Evolutionary conservation across 1,284 basidiomycete species (phyloP).

Genomic region (Tilletiopsis washingtonensis): DNA sequence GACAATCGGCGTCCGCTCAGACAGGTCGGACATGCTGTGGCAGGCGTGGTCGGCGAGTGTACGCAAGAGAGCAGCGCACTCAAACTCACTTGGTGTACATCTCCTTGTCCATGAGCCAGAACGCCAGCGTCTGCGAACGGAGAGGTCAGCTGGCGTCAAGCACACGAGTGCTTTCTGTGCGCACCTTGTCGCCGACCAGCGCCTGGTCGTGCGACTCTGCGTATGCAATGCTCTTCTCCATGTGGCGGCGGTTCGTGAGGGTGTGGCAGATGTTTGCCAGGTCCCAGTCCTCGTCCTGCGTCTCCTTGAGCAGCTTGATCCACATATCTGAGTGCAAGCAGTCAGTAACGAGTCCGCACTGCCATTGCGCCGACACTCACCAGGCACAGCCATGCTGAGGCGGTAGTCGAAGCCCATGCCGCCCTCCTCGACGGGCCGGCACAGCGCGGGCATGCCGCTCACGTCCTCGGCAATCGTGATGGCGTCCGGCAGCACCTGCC

Average conservation of each 20-base stretch:
- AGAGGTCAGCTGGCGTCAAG: background rate
- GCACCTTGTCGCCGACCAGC: slow-evolving; percentile 80
- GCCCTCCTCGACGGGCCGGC: slow-evolving; percentile 68
- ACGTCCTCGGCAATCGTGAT: slow-evolving; percentile 97
- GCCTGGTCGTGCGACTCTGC: slow-evolving; percentile 97
- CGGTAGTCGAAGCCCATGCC: slow-evolving; percentile 97
- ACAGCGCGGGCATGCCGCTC: slow-evolving; percentile 93
- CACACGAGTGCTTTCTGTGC: background rate
- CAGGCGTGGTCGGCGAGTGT: background rate
- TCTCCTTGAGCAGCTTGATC: slow-evolving; percentile 97
- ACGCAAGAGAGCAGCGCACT: background rate
- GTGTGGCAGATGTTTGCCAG: slow-evolving; percentile 80
- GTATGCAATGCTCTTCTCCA: slow-evolving; percentile 88
- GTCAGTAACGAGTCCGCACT: background rate
- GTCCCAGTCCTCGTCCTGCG: slow-evolving; percentile 78
- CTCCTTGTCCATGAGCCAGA: slow-evolving; percentile 99
- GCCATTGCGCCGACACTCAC: background rate
- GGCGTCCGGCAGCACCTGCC: slow-evolving; percentile 66
- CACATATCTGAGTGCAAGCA: slow-evolving; percentile 95
- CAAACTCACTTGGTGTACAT: slow-evolving; percentile 56
- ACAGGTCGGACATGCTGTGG: slow-evolving; percentile 87
- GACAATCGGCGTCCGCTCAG: slow-evolving; percentile 75
- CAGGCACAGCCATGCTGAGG: slow-evolving; percentile 88
- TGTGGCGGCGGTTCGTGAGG: slow-evolving; percentile 76
- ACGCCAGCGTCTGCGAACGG: slow-evolving; percentile 66